phyloP scores from a whole-genome alignment of 352 stramenopile species.

The Phytophthora melonis region DNA sequence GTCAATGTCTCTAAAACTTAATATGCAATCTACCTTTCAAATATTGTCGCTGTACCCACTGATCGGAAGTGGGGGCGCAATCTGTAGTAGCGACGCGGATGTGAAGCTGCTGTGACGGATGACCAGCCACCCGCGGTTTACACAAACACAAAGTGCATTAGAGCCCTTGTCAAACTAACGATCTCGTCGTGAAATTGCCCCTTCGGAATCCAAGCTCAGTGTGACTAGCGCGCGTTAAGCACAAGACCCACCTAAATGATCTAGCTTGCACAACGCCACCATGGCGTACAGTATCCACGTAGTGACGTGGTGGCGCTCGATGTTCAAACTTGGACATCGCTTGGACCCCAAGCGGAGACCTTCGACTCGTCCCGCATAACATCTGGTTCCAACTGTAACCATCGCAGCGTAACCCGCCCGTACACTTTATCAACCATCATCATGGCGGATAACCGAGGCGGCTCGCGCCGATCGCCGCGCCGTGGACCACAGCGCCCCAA shows the following conservation, averaged over 20 bases:
- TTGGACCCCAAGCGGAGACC: background rate
- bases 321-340: too few species aligned
- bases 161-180: conserved; percentile 4
- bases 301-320: background rate
- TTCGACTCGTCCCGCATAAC: background rate
- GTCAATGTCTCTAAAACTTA: too few species aligned
- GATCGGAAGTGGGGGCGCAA: too few species aligned
- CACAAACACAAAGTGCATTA: background rate
- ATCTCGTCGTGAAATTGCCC: conserved; percentile 1
- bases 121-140: background rate
- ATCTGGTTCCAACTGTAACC: background rate
- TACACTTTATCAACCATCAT: background rate
- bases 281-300: background rate
- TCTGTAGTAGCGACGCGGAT: background rate
- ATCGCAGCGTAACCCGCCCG: conserved; percentile 9
- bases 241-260: conserved; percentile 20
- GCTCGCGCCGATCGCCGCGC: conserved; percentile 11
- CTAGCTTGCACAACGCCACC: background rate
- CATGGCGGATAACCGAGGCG: conserved; percentile 20
- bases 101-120: background rate
- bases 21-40: too few species aligned
- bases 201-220: background rate
- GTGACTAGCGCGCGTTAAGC: conserved; percentile 12
- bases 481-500: conserved; percentile 11
- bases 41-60: too few species aligned